Percentiles rank a stretch among this genome's conserved stretches.
phyloP scores from a whole-genome alignment of 441 rosid species.

The Populus trichocarpa region DNA sequence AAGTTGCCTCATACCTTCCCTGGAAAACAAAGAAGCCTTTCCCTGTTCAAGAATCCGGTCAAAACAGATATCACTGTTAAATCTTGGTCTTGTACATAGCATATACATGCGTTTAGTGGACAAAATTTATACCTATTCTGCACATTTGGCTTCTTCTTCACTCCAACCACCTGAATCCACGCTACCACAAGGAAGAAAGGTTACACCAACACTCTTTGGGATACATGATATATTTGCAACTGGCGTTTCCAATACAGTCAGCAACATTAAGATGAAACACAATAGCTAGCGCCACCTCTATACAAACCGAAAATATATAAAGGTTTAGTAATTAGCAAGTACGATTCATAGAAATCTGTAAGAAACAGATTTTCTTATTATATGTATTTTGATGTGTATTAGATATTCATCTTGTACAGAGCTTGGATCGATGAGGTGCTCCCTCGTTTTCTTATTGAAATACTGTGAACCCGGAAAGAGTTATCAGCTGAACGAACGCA shows the following conservation, averaged over 20 bases:
- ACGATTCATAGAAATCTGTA: too few relatives aligned
- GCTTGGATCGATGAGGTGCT: conserved; percentile 48
- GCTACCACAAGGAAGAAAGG: conserved; percentile 59
- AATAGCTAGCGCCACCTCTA: conserved; percentile 67
- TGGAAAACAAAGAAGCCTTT: conserved; percentile 45
- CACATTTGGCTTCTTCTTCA: conserved; percentile 46
- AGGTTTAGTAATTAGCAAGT: not conserved
- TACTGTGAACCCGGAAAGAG: conserved; percentile 28
- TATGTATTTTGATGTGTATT: not conserved
- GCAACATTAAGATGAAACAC: conserved; percentile 56
- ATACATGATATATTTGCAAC: conserved; percentile 60
- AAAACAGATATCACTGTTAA: not conserved
- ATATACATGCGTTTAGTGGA: not conserved
- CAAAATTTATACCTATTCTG: conserved; percentile 22
- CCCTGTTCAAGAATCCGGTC: conserved; percentile 31
- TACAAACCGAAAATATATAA: not conserved
- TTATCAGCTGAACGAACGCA: not conserved
- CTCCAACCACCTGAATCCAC: conserved; percentile 14
- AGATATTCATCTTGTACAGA: conserved; percentile 47
- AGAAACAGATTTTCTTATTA: not conserved
- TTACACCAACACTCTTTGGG: conserved; percentile 32
- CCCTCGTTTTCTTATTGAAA: conserved; percentile 46
- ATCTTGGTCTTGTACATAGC: not conserved
- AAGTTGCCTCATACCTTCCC: conserved; percentile 40
- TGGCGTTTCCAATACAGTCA: conserved; percentile 46